Percentiles rank a stretch among this genome's conserved stretches.
Evolutionary conservation across 495 filamentous ascomycete species (phyloP).

Genomic region (Lasiosphaeriaceae sp.): DNA sequence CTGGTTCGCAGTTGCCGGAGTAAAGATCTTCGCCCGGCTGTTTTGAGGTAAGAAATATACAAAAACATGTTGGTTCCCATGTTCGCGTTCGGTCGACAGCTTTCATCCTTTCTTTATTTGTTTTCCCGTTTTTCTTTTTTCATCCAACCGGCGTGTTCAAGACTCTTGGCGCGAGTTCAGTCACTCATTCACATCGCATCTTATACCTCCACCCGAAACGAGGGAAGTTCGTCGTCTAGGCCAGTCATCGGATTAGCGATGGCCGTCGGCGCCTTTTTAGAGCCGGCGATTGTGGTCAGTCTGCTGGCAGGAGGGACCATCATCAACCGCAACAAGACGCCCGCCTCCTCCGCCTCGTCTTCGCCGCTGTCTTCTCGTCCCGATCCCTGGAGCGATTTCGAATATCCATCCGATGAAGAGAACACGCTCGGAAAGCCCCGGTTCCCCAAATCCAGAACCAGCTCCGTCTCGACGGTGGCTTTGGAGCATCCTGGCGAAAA

Average conservation of each 20-base stretch:
- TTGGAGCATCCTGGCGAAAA: neutral
- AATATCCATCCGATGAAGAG: constrained; percentile 6
- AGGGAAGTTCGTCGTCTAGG: neutral
- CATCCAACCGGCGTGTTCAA: too few species aligned
- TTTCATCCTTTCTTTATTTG: neutral
- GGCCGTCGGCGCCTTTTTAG: constrained; percentile 31
- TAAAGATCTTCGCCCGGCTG: neutral
- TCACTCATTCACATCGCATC: too few species aligned
- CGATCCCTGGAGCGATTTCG: constrained; percentile 19
- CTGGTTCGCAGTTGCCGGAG: neutral
- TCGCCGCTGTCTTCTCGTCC: constrained; percentile 6
- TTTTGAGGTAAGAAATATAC: neutral
- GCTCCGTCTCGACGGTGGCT: neutral
- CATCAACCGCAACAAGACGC: constrained; percentile 30
- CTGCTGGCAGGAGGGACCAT: constrained; percentile 29
- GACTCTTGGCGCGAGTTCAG: too few species aligned
- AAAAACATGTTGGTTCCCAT: neutral
- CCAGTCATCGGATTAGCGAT: constrained; percentile 15
- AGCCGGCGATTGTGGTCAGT: constrained; percentile 31
- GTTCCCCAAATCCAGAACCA: neutral
- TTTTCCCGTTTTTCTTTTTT: neutral
- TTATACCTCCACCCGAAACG: too few species aligned
- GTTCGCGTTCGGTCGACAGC: neutral
- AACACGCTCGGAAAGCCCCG: neutral
- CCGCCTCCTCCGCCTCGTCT: neutral